Evolutionary conservation across 2,329 filamentous ascomycete species (phyloP).

Genomic region (Ceratocystis destructans): DNA sequence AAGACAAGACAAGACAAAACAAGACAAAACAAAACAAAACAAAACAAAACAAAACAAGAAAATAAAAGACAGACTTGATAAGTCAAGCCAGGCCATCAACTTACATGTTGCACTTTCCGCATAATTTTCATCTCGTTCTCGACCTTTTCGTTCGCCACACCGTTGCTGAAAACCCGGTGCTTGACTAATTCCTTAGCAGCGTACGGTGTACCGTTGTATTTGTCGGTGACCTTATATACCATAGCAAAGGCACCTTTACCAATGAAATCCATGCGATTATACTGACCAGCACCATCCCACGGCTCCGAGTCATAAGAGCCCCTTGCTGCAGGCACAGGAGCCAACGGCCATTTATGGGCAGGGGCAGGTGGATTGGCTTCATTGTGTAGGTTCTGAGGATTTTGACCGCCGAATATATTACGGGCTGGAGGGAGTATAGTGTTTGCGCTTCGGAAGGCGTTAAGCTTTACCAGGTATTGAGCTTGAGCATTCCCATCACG

Average conservation of each 20-base stretch:
- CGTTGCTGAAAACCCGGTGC: conserved; percentile 83
- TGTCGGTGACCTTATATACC: conserved; percentile 80
- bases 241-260: conserved; percentile 92
- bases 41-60: not conserved
- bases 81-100: conserved; percentile 24
- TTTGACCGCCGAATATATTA: conserved; percentile 6
- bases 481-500: conserved; percentile 52
- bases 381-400: not conserved
- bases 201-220: conserved; percentile 67
- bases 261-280: conserved; percentile 69
- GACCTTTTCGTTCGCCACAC: conserved; percentile 75
- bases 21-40: not conserved
- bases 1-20: not conserved
- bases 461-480: conserved; percentile 55
- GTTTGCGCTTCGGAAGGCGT: conserved; percentile 39
- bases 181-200: conserved; percentile 95
- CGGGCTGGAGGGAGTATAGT: conserved; percentile 12
- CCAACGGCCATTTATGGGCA: not conserved
- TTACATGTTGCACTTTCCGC: conserved; percentile 67
- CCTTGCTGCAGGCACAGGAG: conserved; percentile 25
- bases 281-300: conserved; percentile 73
- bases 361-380: not conserved
- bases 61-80: not conserved
- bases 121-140: conserved; percentile 98
- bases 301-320: conserved; percentile 28